These are phyloP conservation scores for Plantago coronopus DNA, from an alignment of 305 asterid genomes.

Conservation along the genomic window DNA sequence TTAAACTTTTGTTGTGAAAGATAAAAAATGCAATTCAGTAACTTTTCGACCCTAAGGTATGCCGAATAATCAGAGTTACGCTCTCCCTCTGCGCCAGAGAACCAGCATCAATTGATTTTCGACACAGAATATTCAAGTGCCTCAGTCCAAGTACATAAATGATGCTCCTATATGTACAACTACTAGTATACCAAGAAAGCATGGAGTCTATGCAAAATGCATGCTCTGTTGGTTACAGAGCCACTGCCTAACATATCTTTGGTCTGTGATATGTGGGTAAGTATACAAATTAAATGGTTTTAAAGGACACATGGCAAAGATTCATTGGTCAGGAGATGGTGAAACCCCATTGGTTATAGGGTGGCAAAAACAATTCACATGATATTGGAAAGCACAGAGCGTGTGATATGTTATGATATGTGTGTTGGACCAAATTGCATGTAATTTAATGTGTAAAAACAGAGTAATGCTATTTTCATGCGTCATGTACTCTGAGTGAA, in stretches of 20 bases:
- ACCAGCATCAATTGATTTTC: too few species aligned
- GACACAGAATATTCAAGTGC: not conserved
- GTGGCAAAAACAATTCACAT: constrained; percentile 24
- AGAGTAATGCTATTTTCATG: not conserved
- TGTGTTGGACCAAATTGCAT: constrained; percentile 9
- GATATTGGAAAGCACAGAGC: constrained; percentile 8
- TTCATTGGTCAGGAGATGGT: constrained; percentile 9
- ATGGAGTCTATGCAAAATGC: constrained; percentile 25
- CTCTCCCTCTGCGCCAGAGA: too few species aligned
- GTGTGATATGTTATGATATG: not conserved
- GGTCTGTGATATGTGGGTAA: constrained; percentile 10
- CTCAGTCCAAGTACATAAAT: not conserved
- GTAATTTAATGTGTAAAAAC: not conserved
- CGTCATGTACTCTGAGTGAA: too few species aligned
- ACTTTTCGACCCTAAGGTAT: too few species aligned
- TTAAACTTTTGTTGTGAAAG: too few species aligned
- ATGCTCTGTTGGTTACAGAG: constrained; percentile 20
- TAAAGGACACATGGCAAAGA: not conserved
- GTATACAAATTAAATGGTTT: constrained; percentile 13
- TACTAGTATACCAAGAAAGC: not conserved
- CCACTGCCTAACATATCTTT: constrained; percentile 13
- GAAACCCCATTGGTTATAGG: constrained; percentile 17
- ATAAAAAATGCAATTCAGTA: too few species aligned
- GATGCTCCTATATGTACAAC: not conserved
- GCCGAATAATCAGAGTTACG: too few species aligned